A percentile compares a stretch with the other conserved stretches of the same genome.
Evolutionary conservation across 2,329 filamentous ascomycete genomes (phyloP).

Genomic region (Parastagonospora avenae): DNA sequence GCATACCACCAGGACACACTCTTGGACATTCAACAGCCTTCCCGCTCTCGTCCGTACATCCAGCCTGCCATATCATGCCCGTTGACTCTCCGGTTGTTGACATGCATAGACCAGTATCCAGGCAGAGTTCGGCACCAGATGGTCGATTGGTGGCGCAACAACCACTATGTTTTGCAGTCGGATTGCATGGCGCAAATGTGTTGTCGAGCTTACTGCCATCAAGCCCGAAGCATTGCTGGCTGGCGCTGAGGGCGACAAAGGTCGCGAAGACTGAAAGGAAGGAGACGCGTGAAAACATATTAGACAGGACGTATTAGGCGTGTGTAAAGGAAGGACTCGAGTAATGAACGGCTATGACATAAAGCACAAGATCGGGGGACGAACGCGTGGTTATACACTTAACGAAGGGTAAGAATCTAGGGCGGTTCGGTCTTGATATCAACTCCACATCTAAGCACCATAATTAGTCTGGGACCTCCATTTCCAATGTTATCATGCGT

Average conservation of each 20-base stretch:
- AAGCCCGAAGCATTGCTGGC: slow-evolving; percentile 38
- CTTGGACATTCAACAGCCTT: slow-evolving; percentile 35
- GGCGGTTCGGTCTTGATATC: slow-evolving; percentile 11
- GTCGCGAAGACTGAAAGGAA: slow-evolving; percentile 19
- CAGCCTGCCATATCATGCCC: slow-evolving; percentile 41
- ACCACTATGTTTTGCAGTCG: slow-evolving; percentile 34
- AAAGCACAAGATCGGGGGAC: slow-evolving; percentile 1
- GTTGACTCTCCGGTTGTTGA: slow-evolving; percentile 32
- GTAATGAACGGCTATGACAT: slow-evolving; percentile 2
- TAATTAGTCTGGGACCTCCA: slow-evolving; percentile 18
- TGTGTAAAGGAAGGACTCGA: slow-evolving; percentile 10
- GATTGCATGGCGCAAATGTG: slow-evolving; percentile 37
- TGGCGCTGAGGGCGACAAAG: slow-evolving; percentile 15
- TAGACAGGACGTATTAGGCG: slow-evolving; percentile 14
- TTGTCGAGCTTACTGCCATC: slow-evolving; percentile 35
- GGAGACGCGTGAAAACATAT: slow-evolving; percentile 20
- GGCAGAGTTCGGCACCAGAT: slow-evolving; percentile 35
- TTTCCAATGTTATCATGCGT: slow-evolving; percentile 29
- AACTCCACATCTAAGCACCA: slow-evolving; percentile 20
- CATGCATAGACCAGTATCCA: slow-evolving; percentile 43
- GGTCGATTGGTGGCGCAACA: slow-evolving; percentile 38
- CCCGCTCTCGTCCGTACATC: slow-evolving; percentile 43
- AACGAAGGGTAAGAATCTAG: slow-evolving; percentile 2
- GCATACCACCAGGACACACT: slow-evolving; percentile 38
- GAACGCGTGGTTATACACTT: slow-evolving; percentile 6